phyloP scores from a whole-genome alignment of 2,329 filamentous ascomycete genomes.

The Pseudocercospora eumusae region DNA sequence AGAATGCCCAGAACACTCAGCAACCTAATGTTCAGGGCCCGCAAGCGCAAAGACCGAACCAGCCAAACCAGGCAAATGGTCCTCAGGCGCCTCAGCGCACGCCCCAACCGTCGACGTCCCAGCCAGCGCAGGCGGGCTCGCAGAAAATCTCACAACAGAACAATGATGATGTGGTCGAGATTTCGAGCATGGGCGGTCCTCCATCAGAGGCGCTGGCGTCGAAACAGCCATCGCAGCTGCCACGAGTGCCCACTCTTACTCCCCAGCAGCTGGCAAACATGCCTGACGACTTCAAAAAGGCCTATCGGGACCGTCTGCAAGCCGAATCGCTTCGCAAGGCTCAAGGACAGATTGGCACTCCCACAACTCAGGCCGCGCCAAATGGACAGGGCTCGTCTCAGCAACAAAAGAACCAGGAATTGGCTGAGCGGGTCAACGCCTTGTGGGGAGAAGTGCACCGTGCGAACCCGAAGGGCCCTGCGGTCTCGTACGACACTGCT shows the following conservation, averaged over 20 bases:
- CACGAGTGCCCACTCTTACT: constrained; percentile 9
- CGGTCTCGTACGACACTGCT: constrained; percentile 29
- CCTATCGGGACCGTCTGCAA: constrained; percentile 25
- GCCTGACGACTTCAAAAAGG: constrained; percentile 27
- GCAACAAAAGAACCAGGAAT: constrained; percentile 10
- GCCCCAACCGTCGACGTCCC: constrained; percentile 24
- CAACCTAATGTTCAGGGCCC: constrained; percentile 36
- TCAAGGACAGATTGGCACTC: constrained; percentile 26
- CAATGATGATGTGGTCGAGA: constrained; percentile 47
- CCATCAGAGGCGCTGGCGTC: constrained; percentile 39
- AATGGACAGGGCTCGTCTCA: neutral
- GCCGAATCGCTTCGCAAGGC: constrained; percentile 34
- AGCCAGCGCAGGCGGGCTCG: constrained; percentile 29
- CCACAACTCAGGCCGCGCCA: constrained; percentile 13
- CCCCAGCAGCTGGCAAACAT: constrained; percentile 33
- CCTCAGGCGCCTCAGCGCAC: constrained; percentile 21
- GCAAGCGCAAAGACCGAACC: constrained; percentile 33
- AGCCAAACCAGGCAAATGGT: constrained; percentile 15
- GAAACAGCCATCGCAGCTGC: constrained; percentile 29
- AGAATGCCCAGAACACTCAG: constrained; percentile 1
- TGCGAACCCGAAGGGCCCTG: constrained; percentile 33
- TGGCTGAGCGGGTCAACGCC: constrained; percentile 16
- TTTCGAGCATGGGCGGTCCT: constrained; percentile 33
- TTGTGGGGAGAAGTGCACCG: constrained; percentile 30
- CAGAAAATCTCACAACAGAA: constrained; percentile 32